These are phyloP conservation scores for Solanum piurae DNA, from an alignment of 257 asterid species.

Conservation along the genomic window DNA sequence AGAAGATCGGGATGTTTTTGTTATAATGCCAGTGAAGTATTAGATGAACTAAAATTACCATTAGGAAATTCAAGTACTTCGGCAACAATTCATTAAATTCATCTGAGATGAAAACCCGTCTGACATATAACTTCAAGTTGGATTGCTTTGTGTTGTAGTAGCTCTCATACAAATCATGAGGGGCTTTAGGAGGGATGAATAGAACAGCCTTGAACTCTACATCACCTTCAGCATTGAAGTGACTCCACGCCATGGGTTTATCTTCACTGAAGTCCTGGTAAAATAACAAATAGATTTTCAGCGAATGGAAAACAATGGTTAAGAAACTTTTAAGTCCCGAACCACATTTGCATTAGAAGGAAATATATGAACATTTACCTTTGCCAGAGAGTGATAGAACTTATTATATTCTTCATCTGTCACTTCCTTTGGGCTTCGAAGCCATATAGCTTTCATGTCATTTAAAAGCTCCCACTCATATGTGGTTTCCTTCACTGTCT, in stretches of 20 bases:
- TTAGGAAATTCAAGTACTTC: slow-evolving; percentile 78
- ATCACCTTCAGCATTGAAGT: slow-evolving; percentile 92
- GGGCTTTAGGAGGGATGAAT: slow-evolving; percentile 92
- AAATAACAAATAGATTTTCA: not conserved
- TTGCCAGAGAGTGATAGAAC: slow-evolving; percentile 78
- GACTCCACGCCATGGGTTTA: slow-evolving; percentile 86
- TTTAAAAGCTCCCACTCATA: slow-evolving; percentile 91
- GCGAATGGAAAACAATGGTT: not conserved
- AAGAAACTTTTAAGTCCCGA: not conserved
- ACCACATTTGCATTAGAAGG: not conserved
- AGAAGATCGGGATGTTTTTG: not conserved
- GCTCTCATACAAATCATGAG: slow-evolving; percentile 84
- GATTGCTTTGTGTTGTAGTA: slow-evolving; percentile 76
- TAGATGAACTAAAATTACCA: slow-evolving; percentile 33
- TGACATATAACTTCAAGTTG: slow-evolving; percentile 69
- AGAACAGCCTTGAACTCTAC: slow-evolving; percentile 88
- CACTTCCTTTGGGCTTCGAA: slow-evolving; percentile 83
- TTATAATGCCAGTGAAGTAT: not conserved
- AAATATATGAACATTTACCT: slow-evolving; percentile 30
- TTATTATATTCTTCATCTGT: slow-evolving; percentile 77
- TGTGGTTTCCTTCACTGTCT: slow-evolving; percentile 61
- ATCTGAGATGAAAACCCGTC: slow-evolving; percentile 88
- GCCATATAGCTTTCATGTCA: slow-evolving; percentile 89
- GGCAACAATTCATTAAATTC: slow-evolving; percentile 92
- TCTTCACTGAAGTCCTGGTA: slow-evolving; percentile 75